These are phyloP conservation scores for Kickxella alabastrina DNA, from an alignment of 192 early-diverging fungal genomes.

Conservation along the genomic window DNA sequence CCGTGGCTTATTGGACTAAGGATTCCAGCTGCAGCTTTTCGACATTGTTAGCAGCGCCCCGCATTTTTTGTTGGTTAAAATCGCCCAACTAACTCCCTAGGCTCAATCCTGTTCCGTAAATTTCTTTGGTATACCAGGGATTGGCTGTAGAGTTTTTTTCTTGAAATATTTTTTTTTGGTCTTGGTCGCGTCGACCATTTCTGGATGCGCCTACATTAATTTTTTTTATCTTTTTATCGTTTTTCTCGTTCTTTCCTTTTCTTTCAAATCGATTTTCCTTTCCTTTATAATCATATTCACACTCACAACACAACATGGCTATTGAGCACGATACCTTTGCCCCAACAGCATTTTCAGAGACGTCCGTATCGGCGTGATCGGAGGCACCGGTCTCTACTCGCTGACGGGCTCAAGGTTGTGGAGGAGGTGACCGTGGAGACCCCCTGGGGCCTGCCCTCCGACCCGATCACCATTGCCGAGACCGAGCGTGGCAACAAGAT, in stretches of 20 bases:
- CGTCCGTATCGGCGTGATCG: slow-evolving; percentile 88
- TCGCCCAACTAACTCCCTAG: too few species aligned
- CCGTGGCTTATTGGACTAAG: too few species aligned
- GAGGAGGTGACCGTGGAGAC: slow-evolving; percentile 85
- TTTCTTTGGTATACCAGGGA: too few species aligned
- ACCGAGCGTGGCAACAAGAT: slow-evolving; percentile 70
- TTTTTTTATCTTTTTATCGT: background rate
- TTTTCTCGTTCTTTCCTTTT: slow-evolving; percentile 1
- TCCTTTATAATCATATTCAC: background rate
- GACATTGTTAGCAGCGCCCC: too few species aligned
- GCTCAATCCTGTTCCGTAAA: too few species aligned
- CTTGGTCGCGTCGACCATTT: too few species aligned
- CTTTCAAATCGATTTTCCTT: background rate
- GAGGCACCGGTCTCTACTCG: slow-evolving; percentile 90
- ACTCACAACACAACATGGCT: background rate
- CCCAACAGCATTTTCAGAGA: slow-evolving; percentile 28
- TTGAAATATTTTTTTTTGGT: too few species aligned
- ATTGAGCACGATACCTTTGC: background rate
- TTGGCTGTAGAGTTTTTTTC: too few species aligned
- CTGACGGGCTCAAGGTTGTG: slow-evolving; percentile 74
- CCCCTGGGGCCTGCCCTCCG: slow-evolving; percentile 85
- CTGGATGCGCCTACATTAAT: background rate
- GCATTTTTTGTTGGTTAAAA: too few species aligned
- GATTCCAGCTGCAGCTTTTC: too few species aligned
- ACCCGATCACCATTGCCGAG: slow-evolving; percentile 77